These are phyloP conservation scores for Starmerella asiatica DNA, from an alignment of 805 yeast genomes.

Conservation along the genomic window DNA sequence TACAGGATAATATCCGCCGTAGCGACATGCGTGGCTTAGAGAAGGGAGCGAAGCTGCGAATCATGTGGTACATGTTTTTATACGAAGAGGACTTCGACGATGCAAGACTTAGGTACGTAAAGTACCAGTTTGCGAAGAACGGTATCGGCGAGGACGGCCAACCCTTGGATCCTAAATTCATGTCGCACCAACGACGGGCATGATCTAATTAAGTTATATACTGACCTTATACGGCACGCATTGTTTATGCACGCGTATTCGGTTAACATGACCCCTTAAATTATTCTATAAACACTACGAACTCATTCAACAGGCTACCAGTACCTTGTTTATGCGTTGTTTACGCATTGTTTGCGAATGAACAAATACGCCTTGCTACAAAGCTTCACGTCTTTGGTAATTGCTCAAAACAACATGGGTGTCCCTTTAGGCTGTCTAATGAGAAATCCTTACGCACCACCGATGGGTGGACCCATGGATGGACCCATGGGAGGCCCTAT, in stretches of 20 bases:
- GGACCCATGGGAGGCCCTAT: too few species aligned
- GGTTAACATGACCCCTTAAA: too few species aligned
- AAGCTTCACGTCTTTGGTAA: not conserved
- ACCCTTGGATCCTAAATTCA: constrained; percentile 54
- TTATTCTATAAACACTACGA: too few species aligned
- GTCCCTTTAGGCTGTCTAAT: not conserved
- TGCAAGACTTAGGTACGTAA: constrained; percentile 47
- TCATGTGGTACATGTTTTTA: constrained; percentile 41
- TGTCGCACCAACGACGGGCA: constrained; percentile 17
- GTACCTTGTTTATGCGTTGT: not conserved
- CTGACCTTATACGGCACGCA: too few species aligned
- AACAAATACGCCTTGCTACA: not conserved
- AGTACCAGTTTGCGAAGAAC: constrained; percentile 34
- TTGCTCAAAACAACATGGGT: too few species aligned
- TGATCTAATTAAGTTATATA: too few species aligned
- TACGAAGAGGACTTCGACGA: constrained; percentile 47
- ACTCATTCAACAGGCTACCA: too few species aligned
- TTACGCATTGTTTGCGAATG: not conserved
- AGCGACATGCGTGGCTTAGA: constrained; percentile 54
- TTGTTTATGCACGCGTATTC: too few species aligned
- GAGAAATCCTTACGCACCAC: not conserved
- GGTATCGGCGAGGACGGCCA: constrained; percentile 51
- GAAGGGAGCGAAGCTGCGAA: constrained; percentile 38
- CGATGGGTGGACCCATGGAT: too few species aligned
- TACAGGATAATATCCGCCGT: constrained; percentile 34